Percentiles rank a stretch among this genome's conserved stretches.
Evolutionary conservation across 768 basidiomycete species (phyloP).

Genomic region (Boletales sp.): DNA sequence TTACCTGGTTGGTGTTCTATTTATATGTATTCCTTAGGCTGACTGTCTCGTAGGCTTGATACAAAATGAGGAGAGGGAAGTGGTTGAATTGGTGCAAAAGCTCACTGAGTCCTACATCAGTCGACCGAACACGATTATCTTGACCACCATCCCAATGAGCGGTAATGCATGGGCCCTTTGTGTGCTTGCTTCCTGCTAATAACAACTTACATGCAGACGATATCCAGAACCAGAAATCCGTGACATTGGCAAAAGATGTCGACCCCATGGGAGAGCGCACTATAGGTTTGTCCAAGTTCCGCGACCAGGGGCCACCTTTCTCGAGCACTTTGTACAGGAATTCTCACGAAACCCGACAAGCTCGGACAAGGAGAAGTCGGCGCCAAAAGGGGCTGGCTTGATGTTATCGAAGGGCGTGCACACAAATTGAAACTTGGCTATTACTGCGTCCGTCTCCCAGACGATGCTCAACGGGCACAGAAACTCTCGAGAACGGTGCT

Average conservation of each 20-base stretch:
- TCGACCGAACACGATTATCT: constrained; percentile 53
- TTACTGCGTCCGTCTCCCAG: constrained; percentile 62
- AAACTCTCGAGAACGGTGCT: constrained; percentile 35
- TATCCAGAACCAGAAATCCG: constrained; percentile 60
- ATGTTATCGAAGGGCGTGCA: constrained; percentile 45
- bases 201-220: constrained; percentile 45
- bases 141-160: constrained; percentile 63
- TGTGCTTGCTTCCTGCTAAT: not conserved
- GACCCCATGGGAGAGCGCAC: constrained; percentile 57
- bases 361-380: constrained; percentile 42
- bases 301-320: not conserved
- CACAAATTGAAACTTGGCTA: constrained; percentile 55
- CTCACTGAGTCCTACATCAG: constrained; percentile 48
- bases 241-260: constrained; percentile 47
- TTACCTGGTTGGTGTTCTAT: constrained; percentile 41
- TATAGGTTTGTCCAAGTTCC: constrained; percentile 42
- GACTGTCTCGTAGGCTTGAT: constrained; percentile 46
- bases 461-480: constrained; percentile 49
- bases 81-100: constrained; percentile 43
- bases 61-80: constrained; percentile 43
- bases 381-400: constrained; percentile 43
- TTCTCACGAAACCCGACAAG: constrained; percentile 69
- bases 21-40: not conserved
- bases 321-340: constrained; percentile 36
- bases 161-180: constrained; percentile 33